Conservation (phyloP, 257 asterid species). For the Rubia yunnanensis region DNA sequence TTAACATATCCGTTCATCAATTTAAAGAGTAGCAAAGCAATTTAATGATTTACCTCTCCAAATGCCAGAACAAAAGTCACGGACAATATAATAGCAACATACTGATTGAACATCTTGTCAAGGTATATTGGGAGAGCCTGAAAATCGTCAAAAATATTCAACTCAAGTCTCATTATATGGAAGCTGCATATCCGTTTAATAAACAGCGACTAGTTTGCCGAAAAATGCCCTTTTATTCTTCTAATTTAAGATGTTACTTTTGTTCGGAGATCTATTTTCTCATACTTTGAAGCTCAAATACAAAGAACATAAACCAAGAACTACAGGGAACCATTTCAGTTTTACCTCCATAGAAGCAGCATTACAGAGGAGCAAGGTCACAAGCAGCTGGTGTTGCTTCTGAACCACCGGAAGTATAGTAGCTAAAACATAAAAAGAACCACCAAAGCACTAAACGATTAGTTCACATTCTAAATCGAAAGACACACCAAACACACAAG, state of each 20-base stretch:
- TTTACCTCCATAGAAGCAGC: constrained; percentile 95
- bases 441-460: constrained; percentile 12
- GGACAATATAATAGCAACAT: constrained; percentile 83
- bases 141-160: constrained; percentile 20
- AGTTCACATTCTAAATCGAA: neutral
- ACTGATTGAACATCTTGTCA: constrained; percentile 87
- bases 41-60: constrained; percentile 96
- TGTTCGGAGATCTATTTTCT: neutral
- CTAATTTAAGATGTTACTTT: neutral
- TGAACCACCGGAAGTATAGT: constrained; percentile 82
- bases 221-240: neutral
- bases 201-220: neutral
- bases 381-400: constrained; percentile 99
- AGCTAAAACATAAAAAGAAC: constrained; percentile 40
- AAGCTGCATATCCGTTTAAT: constrained; percentile 1
- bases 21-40: neutral
- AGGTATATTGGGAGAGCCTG: constrained; percentile 97
- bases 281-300: neutral
- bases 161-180: neutral
- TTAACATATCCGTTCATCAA: neutral
- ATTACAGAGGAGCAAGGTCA: constrained; percentile 83
- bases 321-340: neutral
- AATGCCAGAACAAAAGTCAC: constrained; percentile 92
- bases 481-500: neutral
- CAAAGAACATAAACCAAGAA: constrained; percentile 1